Evolutionary conservation across 106 monocot species (phyloP).

Genomic region (Xerophyta viscosa): DNA sequence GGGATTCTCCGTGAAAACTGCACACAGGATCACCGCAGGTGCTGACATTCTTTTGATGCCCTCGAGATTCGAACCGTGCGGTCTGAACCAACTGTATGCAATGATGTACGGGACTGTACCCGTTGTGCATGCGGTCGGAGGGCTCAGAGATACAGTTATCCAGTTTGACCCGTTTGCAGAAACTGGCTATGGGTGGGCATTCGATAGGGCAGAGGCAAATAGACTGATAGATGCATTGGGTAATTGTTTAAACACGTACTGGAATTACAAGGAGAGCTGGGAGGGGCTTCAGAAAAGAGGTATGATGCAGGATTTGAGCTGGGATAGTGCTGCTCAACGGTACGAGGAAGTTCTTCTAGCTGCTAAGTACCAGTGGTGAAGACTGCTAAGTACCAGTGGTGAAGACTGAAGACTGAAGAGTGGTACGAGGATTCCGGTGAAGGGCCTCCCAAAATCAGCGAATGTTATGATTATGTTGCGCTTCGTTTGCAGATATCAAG

Average conservation of each 20-base stretch:
- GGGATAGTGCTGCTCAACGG: constrained; percentile 65
- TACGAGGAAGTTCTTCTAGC: constrained; percentile 87
- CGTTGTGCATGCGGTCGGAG: constrained; percentile 88
- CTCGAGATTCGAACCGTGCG: constrained; percentile 89
- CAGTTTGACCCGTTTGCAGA: constrained; percentile 67
- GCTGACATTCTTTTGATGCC: constrained; percentile 83
- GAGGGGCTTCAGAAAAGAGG: constrained; percentile 71
- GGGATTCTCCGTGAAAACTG: constrained; percentile 68
- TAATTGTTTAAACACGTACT: constrained; percentile 63
- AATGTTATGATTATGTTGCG: too few relatives aligned
- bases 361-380: constrained; percentile 96
- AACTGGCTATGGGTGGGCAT: constrained; percentile 70
- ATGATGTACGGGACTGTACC: constrained; percentile 87
- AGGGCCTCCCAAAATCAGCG: too few relatives aligned
- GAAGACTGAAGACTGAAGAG: constrained; percentile 4
- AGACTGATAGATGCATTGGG: constrained; percentile 53
- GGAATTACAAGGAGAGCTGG: constrained; percentile 84
- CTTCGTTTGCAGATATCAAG: too few relatives aligned
- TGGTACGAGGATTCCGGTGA: too few relatives aligned
- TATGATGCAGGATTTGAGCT: constrained; percentile 84
- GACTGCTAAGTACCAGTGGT: constrained; percentile 84
- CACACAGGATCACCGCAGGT: constrained; percentile 83
- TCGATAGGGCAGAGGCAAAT: constrained; percentile 51
- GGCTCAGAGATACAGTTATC: constrained; percentile 63
- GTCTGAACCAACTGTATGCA: constrained; percentile 89